Conservation (phyloP, 1,284 basidiomycete genomes). For the Rhodotorula sp. region DNA sequence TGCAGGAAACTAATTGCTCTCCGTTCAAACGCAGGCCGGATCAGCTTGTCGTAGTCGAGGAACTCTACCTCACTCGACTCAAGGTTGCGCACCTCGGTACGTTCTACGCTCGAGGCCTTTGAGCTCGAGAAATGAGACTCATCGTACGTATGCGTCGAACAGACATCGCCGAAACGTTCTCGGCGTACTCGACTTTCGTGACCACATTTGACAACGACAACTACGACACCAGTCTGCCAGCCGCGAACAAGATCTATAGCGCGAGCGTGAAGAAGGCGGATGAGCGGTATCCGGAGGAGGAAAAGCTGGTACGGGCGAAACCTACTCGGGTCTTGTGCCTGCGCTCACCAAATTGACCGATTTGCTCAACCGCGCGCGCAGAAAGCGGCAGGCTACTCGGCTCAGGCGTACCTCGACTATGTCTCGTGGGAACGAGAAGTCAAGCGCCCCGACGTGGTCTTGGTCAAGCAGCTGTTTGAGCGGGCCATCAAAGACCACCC, state of each 20-base stretch:
- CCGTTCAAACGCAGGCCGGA: slow-evolving; percentile 37
- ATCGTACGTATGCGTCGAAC: slow-evolving; percentile 11
- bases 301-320: slow-evolving; percentile 22
- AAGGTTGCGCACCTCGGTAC: slow-evolving; percentile 47
- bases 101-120: slow-evolving; percentile 35
- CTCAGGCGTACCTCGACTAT: slow-evolving; percentile 60
- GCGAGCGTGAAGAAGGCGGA: slow-evolving; percentile 24
- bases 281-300: slow-evolving; percentile 38
- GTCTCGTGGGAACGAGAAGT: slow-evolving; percentile 62
- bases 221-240: slow-evolving; percentile 73
- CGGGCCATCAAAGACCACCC: slow-evolving; percentile 59
- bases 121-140: not conserved
- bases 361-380: not conserved
- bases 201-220: slow-evolving; percentile 68
- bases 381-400: slow-evolving; percentile 12
- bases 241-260: slow-evolving; percentile 62
- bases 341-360: too few species aligned
- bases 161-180: slow-evolving; percentile 69
- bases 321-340: not conserved
- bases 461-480: slow-evolving; percentile 68
- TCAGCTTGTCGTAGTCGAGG: slow-evolving; percentile 47
- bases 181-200: slow-evolving; percentile 82
- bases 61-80: slow-evolving; percentile 49
- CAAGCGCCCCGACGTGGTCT: slow-evolving; percentile 63
- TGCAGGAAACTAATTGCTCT: slow-evolving; percentile 36